phyloP scores from a whole-genome alignment of 1,284 basidiomycete genomes.

The Leccinum discolor region DNA sequence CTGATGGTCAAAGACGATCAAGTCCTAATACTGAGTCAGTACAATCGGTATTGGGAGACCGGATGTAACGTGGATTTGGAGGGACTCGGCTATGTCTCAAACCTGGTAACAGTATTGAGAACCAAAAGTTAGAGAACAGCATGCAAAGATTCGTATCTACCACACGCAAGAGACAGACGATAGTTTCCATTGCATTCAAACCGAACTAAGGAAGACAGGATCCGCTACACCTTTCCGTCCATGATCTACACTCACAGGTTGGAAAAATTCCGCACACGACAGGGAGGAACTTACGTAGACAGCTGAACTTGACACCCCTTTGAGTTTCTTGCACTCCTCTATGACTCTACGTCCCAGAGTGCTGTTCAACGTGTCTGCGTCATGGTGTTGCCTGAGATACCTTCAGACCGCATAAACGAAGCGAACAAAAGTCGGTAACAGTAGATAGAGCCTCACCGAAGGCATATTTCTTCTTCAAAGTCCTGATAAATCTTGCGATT shows the following conservation, averaged over 20 bases:
- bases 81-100: neutral
- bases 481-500: conserved; percentile 79
- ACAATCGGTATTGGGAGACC: neutral
- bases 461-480: conserved; percentile 73
- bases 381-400: conserved; percentile 55
- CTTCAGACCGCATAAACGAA: conserved; percentile 29
- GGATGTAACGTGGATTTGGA: neutral
- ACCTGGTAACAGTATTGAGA: neutral
- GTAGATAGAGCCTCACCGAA: conserved; percentile 44
- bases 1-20: too few species aligned
- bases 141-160: neutral
- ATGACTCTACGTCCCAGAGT: conserved; percentile 54
- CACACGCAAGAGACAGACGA: neutral
- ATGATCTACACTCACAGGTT: conserved; percentile 16
- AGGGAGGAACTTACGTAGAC: conserved; percentile 19
- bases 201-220: neutral
- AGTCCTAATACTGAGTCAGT: neutral
- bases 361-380: conserved; percentile 48
- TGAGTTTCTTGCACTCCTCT: conserved; percentile 66
- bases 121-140: neutral
- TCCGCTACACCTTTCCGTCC: conserved; percentile 21
- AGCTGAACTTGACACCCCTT: conserved; percentile 42
- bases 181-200: neutral
- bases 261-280: neutral
- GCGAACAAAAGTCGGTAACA: too few species aligned